A percentile compares a stretch with the other conserved stretches of the same genome.
Conservation (phyloP, 352 stramenopile genomes). For the Phytopythium chamaehyphon region DNA sequence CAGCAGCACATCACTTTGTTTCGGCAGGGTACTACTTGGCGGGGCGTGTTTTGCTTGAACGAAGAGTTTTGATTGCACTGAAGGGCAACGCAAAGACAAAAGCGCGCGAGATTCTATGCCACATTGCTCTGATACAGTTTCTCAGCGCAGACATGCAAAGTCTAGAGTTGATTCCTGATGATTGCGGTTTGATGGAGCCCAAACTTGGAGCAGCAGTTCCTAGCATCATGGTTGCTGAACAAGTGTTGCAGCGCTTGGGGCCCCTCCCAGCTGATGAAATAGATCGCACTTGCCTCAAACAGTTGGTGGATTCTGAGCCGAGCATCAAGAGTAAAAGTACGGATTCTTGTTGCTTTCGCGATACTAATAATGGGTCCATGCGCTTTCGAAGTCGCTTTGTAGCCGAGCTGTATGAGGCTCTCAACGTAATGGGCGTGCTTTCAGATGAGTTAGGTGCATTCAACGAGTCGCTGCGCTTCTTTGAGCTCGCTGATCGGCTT, state of each 20-base stretch:
- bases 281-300: constrained; percentile 6
- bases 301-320: background rate
- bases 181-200: constrained; percentile 7
- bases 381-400: constrained; percentile 37
- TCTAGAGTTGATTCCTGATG: background rate
- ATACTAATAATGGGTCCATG: constrained; percentile 1
- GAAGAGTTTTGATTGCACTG: background rate
- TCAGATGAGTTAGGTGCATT: constrained; percentile 55
- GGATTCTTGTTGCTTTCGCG: background rate
- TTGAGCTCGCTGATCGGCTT: constrained; percentile 22
- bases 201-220: constrained; percentile 1
- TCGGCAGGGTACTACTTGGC: constrained; percentile 24
- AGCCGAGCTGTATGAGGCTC: constrained; percentile 38
- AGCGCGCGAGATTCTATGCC: constrained; percentile 9
- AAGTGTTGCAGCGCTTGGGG: constrained; percentile 15
- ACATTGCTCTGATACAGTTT: constrained; percentile 26
- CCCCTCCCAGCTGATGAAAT: constrained; percentile 4
- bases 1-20: constrained; percentile 12
- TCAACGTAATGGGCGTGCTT: constrained; percentile 61
- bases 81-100: background rate
- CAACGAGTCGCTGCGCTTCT: constrained; percentile 38
- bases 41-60: constrained; percentile 13
- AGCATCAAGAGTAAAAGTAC: background rate
- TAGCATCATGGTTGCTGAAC: constrained; percentile 19
- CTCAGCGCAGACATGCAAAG: constrained; percentile 17